Conservation (phyloP, 352 stramenopile species). For the Phytophthora citricola region DNA sequence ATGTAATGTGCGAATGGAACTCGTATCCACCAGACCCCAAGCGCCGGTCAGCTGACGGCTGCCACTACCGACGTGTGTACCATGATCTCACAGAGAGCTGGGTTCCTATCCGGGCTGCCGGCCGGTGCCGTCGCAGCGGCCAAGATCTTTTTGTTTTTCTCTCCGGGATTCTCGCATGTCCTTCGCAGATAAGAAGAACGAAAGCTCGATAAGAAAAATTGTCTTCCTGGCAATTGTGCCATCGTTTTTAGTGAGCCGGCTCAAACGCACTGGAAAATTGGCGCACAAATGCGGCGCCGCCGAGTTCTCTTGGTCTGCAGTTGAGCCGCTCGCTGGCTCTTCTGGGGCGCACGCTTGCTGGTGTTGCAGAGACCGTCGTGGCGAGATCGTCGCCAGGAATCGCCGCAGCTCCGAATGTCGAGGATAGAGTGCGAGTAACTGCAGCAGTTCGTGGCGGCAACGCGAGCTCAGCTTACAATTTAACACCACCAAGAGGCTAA, state of each 20-base stretch:
- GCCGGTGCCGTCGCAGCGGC: background rate
- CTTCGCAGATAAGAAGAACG: constrained; percentile 17
- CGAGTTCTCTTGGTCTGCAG: constrained; percentile 24
- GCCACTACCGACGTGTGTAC: constrained; percentile 3
- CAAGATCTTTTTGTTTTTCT: constrained; percentile 14
- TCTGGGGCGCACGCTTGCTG: constrained; percentile 24
- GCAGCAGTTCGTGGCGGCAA: too few species aligned
- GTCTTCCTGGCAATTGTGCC: constrained; percentile 8
- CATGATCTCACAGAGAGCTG: constrained; percentile 3
- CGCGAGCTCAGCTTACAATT: too few species aligned
- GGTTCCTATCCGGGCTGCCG: constrained; percentile 7
- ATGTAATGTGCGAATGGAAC: background rate
- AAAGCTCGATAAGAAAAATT: constrained; percentile 20
- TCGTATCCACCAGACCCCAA: constrained; percentile 5
- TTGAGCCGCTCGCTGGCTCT: constrained; percentile 31
- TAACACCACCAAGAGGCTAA: too few species aligned
- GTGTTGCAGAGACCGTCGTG: constrained; percentile 21
- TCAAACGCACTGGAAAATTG: constrained; percentile 13
- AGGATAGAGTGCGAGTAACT: background rate
- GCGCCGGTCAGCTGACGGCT: constrained; percentile 18
- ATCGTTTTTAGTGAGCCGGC: constrained; percentile 17
- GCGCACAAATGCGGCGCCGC: constrained; percentile 21
- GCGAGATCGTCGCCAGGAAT: constrained; percentile 3
- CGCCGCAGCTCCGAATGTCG: constrained; percentile 3
- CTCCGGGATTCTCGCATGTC: background rate